phyloP scores from a whole-genome alignment of 75 land plant genomes.

The Pinus albicaulis region DNA sequence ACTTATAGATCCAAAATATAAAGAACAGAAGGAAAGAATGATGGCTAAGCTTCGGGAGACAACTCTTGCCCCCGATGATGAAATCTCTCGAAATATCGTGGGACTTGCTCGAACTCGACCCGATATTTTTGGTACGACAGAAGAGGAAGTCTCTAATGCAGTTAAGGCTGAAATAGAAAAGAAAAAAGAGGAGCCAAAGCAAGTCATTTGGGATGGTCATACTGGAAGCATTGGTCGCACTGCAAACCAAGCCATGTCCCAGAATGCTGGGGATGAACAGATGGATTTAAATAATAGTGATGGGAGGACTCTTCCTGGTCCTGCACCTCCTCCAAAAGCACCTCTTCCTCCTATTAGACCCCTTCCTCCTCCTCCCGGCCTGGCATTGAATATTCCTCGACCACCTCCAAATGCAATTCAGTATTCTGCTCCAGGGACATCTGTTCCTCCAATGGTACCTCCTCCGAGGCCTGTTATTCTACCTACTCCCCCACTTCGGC shows the following conservation, averaged over 20 bases:
- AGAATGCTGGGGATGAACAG: slow-evolving; percentile 70
- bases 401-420: slow-evolving; percentile 43
- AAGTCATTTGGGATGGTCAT: slow-evolving; percentile 99
- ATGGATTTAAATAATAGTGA: slow-evolving; percentile 35
- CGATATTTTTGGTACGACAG: slow-evolving; percentile 98
- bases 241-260: slow-evolving; percentile 94
- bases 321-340: slow-evolving; percentile 77
- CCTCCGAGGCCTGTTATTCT: slow-evolving; percentile 39
- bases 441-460: slow-evolving; percentile 39
- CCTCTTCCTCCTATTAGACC: slow-evolving; percentile 73
- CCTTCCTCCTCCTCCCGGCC: slow-evolving; percentile 86
- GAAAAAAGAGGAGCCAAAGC: slow-evolving; percentile 96
- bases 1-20: slow-evolving; percentile 96
- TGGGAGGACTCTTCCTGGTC: slow-evolving; percentile 73
- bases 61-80: slow-evolving; percentile 95
- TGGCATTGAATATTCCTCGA: slow-evolving; percentile 81
- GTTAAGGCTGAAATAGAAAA: slow-evolving; percentile 98
- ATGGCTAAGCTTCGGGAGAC: slow-evolving; percentile 97
- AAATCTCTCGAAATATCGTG: slow-evolving; percentile 92
- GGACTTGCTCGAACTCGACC: slow-evolving; percentile 93
- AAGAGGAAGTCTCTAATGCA: slow-evolving; percentile 98
- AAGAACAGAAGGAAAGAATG: slow-evolving; percentile 99
- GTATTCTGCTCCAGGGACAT: slow-evolving; percentile 41
- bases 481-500: slow-evolving; percentile 40
- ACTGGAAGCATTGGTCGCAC: slow-evolving; percentile 96